Evolutionary conservation across 352 stramenopile species (phyloP).

Genomic region (Peronospora tabacina): DNA sequence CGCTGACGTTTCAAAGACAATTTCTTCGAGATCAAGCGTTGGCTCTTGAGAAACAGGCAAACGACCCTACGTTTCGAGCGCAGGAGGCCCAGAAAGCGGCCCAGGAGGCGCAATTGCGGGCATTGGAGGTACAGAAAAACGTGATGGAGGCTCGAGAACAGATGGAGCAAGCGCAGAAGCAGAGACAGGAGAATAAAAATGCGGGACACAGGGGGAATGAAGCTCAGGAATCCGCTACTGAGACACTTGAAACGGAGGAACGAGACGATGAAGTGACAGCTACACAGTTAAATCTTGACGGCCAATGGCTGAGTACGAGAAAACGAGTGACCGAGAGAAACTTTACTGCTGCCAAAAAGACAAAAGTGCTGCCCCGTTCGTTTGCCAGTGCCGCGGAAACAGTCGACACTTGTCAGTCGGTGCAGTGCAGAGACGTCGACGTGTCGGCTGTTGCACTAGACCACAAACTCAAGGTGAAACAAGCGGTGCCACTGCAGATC

Average conservation of each 20-base stretch:
- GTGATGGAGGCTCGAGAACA: conserved; percentile 22
- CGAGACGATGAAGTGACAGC: conserved; percentile 23
- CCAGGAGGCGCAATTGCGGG: conserved; percentile 13
- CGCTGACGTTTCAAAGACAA: conserved; percentile 71
- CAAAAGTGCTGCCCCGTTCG: conserved; percentile 21
- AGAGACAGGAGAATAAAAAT: conserved; percentile 10
- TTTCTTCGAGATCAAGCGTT: conserved; percentile 35
- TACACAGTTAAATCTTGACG: conserved; percentile 21
- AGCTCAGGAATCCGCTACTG: conserved; percentile 11
- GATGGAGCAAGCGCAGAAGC: conserved; percentile 16
- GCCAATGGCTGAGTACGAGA: conserved; percentile 16
- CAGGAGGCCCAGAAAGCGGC: conserved; percentile 18
- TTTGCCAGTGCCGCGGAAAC: conserved; percentile 18
- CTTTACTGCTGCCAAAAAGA: conserved; percentile 13
- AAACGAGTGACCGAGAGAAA: conserved; percentile 15
- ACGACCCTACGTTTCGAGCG: conserved; percentile 3
- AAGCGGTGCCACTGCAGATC: conserved; percentile 51
- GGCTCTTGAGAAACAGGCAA: conserved; percentile 4
- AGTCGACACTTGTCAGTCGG: neutral
- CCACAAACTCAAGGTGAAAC: conserved; percentile 19
- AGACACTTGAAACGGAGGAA: conserved; percentile 1
- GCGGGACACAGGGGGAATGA: conserved; percentile 2
- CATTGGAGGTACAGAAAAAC: conserved; percentile 17
- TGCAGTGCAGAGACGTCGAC: conserved; percentile 5
- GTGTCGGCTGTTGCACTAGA: conserved; percentile 22